phyloP scores from a whole-genome alignment of 768 basidiomycete genomes.

The Rhodotorula taiwanensis region DNA sequence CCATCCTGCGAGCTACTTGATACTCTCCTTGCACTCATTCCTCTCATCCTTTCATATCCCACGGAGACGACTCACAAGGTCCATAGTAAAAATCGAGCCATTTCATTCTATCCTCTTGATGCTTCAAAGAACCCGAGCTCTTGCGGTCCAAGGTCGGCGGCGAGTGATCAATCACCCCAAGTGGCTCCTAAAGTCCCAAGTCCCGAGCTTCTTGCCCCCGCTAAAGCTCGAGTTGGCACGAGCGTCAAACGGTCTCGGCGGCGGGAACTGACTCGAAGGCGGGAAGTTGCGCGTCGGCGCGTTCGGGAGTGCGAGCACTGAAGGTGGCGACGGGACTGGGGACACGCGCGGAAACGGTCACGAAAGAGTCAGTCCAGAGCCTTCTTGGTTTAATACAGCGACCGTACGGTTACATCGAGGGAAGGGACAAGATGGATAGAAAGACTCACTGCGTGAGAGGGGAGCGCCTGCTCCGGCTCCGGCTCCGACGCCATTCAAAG shows the following conservation, averaged over 20 bases:
- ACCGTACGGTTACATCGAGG: too few species aligned
- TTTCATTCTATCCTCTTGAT: too few species aligned
- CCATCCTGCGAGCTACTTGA: too few species aligned
- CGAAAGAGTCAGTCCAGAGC: rapidly evolving
- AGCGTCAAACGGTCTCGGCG: slow-evolving; percentile 30
- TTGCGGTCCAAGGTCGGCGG: too few species aligned
- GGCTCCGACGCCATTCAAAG: too few species aligned
- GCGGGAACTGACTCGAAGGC: slow-evolving; percentile 22
- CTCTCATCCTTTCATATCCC: too few species aligned
- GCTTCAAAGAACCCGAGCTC: too few species aligned
- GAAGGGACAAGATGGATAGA: not conserved
- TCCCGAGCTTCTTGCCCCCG: slow-evolving; percentile 10
- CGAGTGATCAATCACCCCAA: slow-evolving; percentile 1
- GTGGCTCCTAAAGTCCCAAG: slow-evolving; percentile 30
- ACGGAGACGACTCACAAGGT: too few species aligned
- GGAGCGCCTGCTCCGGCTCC: not conserved
- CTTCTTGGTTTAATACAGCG: too few species aligned
- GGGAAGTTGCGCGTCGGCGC: slow-evolving; percentile 36
- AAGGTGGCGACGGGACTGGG: slow-evolving; percentile 26
- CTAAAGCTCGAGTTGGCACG: not conserved
- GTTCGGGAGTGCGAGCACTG: slow-evolving; percentile 24
- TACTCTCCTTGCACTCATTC: too few species aligned
- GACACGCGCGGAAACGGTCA: rapidly evolving
- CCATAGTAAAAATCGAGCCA: too few species aligned
- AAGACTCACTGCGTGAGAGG: not conserved